These are phyloP conservation scores for Suhomyces guaymorum DNA, from an alignment of 1,139 yeast species.

Conservation along the genomic window DNA sequence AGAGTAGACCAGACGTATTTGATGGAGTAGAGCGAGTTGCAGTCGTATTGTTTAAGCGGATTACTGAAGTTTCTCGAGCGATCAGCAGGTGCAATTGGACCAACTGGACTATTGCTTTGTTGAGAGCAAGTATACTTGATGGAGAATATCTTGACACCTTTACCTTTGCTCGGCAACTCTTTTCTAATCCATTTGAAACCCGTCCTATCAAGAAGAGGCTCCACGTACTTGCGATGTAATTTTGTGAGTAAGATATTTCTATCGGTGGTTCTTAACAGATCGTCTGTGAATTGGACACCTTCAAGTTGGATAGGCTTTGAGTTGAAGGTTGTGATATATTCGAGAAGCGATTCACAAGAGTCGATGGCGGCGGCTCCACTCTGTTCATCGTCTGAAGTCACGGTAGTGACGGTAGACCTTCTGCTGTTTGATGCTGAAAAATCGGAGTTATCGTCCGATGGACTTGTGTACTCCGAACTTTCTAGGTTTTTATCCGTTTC, in stretches of 20 bases:
- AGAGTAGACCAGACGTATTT: constrained; percentile 20
- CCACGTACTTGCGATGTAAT: constrained; percentile 20
- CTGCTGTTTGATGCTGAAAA: constrained; percentile 9
- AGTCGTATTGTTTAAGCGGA: constrained; percentile 21
- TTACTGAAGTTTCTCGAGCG: constrained; percentile 20
- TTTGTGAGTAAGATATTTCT: constrained; percentile 13
- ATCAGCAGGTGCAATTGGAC: constrained; percentile 2
- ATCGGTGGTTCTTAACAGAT: constrained; percentile 5
- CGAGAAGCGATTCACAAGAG: constrained; percentile 4
- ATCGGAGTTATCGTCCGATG: constrained; percentile 8
- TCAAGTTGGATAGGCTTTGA: constrained; percentile 3
- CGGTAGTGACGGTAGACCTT: constrained; percentile 9
- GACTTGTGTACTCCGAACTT: background rate
- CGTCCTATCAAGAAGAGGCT: constrained; percentile 18
- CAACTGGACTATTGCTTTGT: constrained; percentile 9
- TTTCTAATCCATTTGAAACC: constrained; percentile 24
- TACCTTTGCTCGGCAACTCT: constrained; percentile 21
- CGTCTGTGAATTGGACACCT: constrained; percentile 8
- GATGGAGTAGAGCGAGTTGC: constrained; percentile 20
- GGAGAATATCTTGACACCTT: constrained; percentile 21
- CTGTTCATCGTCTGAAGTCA: constrained; percentile 5
- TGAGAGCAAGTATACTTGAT: constrained; percentile 24
- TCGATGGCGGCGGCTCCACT: background rate
- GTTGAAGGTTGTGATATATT: constrained; percentile 4
- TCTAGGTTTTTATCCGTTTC: background rate